phyloP scores from a whole-genome alignment of 148 eudicot genomes.

The Fagopyrum tataricum region DNA sequence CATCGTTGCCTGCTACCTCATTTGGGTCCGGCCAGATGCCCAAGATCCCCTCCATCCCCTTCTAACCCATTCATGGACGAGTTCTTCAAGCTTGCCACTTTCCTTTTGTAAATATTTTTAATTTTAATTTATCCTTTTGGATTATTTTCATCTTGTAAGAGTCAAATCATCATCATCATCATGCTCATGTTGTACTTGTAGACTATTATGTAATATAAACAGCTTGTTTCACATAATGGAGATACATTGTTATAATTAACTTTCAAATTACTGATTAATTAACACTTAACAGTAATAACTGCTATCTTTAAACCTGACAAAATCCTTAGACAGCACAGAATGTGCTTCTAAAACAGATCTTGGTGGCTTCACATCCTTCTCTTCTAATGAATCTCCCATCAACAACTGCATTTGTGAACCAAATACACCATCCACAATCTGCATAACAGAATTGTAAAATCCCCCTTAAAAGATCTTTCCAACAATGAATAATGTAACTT shows the following conservation, averaged over 20 bases:
- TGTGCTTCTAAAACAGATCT: conserved; percentile 53
- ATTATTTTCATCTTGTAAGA: background rate
- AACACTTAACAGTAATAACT: background rate
- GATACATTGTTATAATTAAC: background rate
- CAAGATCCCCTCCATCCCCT: conserved; percentile 1
- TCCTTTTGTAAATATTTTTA: background rate
- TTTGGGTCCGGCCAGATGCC: conserved; percentile 2
- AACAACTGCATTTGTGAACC: conserved; percentile 53
- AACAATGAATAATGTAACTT: background rate
- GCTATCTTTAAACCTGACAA: conserved; percentile 31
- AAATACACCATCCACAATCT: conserved; percentile 66
- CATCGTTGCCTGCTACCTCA: background rate
- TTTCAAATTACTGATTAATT: background rate
- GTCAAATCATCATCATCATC: too few species aligned
- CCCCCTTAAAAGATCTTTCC: background rate
- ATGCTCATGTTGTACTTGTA: background rate
- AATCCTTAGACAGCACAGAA: conserved; percentile 62
- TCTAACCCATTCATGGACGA: background rate
- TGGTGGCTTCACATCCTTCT: conserved; percentile 66
- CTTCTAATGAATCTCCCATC: conserved; percentile 43
- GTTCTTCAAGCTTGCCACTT: background rate
- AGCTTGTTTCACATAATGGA: background rate
- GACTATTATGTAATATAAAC: background rate
- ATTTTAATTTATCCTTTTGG: background rate
- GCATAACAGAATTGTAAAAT: conserved; percentile 14